phyloP scores from a whole-genome alignment of 805 yeast genomes.

The Peterozyma xylosa region DNA sequence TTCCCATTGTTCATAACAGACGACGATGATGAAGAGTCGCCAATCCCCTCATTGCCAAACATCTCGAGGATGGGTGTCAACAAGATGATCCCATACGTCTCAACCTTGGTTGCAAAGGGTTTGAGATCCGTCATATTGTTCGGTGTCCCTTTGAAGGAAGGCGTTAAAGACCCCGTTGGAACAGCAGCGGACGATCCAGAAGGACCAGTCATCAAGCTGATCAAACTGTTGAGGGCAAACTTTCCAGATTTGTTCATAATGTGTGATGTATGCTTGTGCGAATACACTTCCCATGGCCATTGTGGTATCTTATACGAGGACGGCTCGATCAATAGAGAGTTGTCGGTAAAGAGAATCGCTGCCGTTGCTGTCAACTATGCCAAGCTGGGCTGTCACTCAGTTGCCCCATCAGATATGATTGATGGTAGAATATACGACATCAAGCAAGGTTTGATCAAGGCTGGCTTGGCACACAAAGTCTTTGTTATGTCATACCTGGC shows the following conservation, averaged over 20 bases:
- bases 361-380: slow-evolving; percentile 95
- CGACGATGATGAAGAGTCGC: slow-evolving; percentile 67
- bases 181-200: slow-evolving; percentile 92
- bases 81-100: slow-evolving; percentile 66
- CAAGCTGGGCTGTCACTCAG: slow-evolving; percentile 89
- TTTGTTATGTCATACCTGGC: slow-evolving; percentile 93
- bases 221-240: slow-evolving; percentile 49
- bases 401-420: slow-evolving; percentile 97
- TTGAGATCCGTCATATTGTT: slow-evolving; percentile 79
- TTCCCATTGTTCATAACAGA: slow-evolving; percentile 88
- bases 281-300: slow-evolving; percentile 96
- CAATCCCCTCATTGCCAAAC: slow-evolving; percentile 75
- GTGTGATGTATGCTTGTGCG: slow-evolving; percentile 96
- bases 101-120: slow-evolving; percentile 68
- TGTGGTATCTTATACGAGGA: slow-evolving; percentile 89
- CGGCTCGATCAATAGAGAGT: slow-evolving; percentile 72
- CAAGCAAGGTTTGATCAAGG: slow-evolving; percentile 74
- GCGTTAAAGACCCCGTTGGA: slow-evolving; percentile 73
- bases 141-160: slow-evolving; percentile 79
- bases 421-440: slow-evolving; percentile 91
- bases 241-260: slow-evolving; percentile 83
- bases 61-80: slow-evolving; percentile 84
- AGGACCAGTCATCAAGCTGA: slow-evolving; percentile 86
- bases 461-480: slow-evolving; percentile 77
- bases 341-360: slow-evolving; percentile 75